Evolutionary conservation across 2,329 filamentous ascomycete genomes (phyloP), one percentile per base, ranked within the genome.

Genomic region (Corynespora cassiicola): DNA sequence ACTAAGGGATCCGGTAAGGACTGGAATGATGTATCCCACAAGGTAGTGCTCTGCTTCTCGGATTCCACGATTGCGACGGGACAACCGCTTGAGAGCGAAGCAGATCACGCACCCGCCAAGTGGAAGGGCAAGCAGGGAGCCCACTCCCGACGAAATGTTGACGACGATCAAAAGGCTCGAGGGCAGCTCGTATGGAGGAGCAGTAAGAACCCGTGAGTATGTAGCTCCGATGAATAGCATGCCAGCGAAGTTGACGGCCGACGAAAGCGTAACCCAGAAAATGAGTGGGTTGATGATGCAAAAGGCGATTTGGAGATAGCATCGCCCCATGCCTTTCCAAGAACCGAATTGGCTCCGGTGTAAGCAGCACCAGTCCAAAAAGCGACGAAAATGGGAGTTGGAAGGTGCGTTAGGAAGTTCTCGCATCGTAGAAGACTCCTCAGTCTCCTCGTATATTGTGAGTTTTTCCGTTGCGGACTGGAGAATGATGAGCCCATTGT

Each of bases 401-500:
- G n/a, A n/a, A n/a, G n/a, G n/a, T n/a, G n/a, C n/a, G n/a, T n/a
- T n/a, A n/a, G n/a, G n/a, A n/a, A n/a, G n/a, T n/a, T n/a, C 31
- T 22, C 23, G 19, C 31, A 16, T 18, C 31, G 20, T 35, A 11
- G 4, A 35, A 24, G n/a, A 4, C 16, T 24, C 18, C n/a, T 53
- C 50, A 52, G 54, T 60, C 23, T 58, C 49, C 2, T 57, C 52
- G 44, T 65, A 66, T 22, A 66, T 50, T 22, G 40, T 47, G 14
- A 65, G 43, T 35, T 54, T 65, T 33, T 65, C 65, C 2, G 55
- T 54, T 5, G 50, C 54, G 10, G 42, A 49, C 36, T 67, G 63
- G 2, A 58, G 44, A 10, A 68, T 37, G 2, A 66, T 56, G 19
- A 55, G 60, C 3, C 64, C 65, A 42, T 68, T 58, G 22, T 65